These are phyloP conservation scores for Gentiana macrophylla DNA, from an alignment of 257 asterid species.

Conservation along the genomic window DNA sequence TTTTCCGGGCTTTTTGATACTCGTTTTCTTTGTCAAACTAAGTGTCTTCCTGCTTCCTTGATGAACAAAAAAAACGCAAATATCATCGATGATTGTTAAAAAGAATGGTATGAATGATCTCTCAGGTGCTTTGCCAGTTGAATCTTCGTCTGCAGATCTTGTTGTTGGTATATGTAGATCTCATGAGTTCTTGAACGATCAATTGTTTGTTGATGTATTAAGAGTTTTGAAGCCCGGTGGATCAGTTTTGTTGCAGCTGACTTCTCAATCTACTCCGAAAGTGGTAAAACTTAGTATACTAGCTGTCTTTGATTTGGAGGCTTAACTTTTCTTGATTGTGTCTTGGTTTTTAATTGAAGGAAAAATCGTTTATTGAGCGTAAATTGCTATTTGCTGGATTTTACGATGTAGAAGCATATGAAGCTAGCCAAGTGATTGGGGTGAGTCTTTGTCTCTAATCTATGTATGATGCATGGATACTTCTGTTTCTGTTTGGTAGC, in stretches of 20 bases:
- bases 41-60: too few species aligned
- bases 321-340: constrained; percentile 1
- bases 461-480: too few species aligned
- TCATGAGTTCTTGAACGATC: constrained; percentile 41
- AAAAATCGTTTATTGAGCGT: constrained; percentile 51
- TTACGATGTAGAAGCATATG: constrained; percentile 48
- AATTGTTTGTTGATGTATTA: constrained; percentile 39
- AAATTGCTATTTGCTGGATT: constrained; percentile 74
- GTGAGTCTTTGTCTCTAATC: constrained; percentile 25
- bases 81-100: too few species aligned
- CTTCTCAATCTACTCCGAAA: constrained; percentile 32
- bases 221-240: constrained; percentile 74
- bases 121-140: constrained; percentile 43
- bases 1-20: neutral
- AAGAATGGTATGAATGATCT: too few species aligned
- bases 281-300: constrained; percentile 14
- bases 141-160: constrained; percentile 42
- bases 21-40: neutral
- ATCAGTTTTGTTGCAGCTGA: constrained; percentile 30
- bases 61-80: too few species aligned
- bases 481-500: too few species aligned
- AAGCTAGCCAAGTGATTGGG: constrained; percentile 38
- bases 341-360: constrained; percentile 31
- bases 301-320: neutral
- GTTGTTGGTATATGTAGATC: constrained; percentile 28